These are phyloP conservation scores for Coemansia sp. DNA, from an alignment of 192 early-diverging fungal species.

Conservation along the genomic window DNA sequence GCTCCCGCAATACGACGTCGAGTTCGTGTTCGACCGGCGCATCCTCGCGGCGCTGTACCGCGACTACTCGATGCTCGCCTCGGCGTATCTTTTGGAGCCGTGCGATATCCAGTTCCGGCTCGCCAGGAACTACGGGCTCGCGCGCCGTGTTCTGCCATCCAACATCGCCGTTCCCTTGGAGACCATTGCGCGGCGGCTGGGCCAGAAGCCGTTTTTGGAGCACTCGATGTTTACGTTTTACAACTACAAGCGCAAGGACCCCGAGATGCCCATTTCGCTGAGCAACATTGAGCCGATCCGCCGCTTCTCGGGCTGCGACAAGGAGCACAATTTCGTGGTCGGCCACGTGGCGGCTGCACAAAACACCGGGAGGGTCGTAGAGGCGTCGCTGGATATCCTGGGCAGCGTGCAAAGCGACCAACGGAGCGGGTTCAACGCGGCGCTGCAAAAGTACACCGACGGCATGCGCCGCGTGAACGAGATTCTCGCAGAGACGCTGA, in stretches of 20 bases:
- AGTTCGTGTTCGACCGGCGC: constrained; percentile 64
- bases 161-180: constrained; percentile 78
- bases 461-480: constrained; percentile 70
- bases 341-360: constrained; percentile 88
- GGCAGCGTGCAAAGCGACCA: constrained; percentile 51
- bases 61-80: constrained; percentile 85
- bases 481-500: constrained; percentile 82
- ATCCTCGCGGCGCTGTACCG: constrained; percentile 78
- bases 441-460: constrained; percentile 55
- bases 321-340: constrained; percentile 81
- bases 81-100: constrained; percentile 86
- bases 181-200: constrained; percentile 67
- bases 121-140: constrained; percentile 75
- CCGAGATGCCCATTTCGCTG: constrained; percentile 49
- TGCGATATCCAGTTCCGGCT: constrained; percentile 77
- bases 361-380: constrained; percentile 67
- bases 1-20: constrained; percentile 72
- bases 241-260: constrained; percentile 78
- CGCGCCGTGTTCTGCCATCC: constrained; percentile 68
- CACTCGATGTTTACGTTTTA: constrained; percentile 80
- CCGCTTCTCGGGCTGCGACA: constrained; percentile 68
- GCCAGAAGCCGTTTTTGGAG: constrained; percentile 76
- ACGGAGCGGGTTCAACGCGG: constrained; percentile 63
- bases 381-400: constrained; percentile 60
- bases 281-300: constrained; percentile 79